Evolutionary conservation across 176 grass and related monocot genomes (phyloP), one percentile per base, ranked within the genome.

Genomic region (Phragmites australis): DNA sequence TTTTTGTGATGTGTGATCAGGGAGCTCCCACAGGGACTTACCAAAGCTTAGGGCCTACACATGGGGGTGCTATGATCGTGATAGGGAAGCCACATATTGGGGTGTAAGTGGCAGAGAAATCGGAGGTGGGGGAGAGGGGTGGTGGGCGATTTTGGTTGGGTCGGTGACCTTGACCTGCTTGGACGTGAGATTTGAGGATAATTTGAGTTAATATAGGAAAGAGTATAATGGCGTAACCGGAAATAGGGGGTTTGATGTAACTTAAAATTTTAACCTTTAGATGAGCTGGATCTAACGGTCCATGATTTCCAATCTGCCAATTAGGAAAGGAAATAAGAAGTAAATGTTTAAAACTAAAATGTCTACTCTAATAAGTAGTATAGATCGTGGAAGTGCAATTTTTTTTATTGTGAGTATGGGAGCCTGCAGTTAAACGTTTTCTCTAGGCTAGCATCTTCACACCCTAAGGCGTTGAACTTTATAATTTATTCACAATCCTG

Each of bases 91-190:
- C 2, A 1, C 37, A 65, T 49, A 4, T 27, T 51, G 0, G 53
- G 65, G 6, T 57, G 26, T 5, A 61, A 44, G 55, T 76, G 72
- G 52, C 4, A 17, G 42, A 49, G 9, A 76, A 49, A 13, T 70
- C 3, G 2, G 60, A 2, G 21, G 8, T 2, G 3, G 18, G 21
- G 18, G n/a, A n/a, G n/a, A n/a, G n/a, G n/a, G n/a, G n/a, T n/a
- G n/a, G n/a, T n/a, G n/a, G n/a, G n/a, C n/a, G n/a, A 75, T 68
- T 86, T 68, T 75, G 18, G 60, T 50, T 61, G 41, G 50, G 4
- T 58, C 32, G 2, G 14, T 41, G 4, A 26, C 1, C 2, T 4
- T 21, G 68, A 62, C 43, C 1, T 76, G 19, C 3, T 10, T 81
- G 22, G 16, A 51, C 1, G 0, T 31, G 42, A 43, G 12, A 81